Base-by-base conservation (phyloP, 495 filamentous ascomycete species). In the Penicillium maclennaniae region DNA sequence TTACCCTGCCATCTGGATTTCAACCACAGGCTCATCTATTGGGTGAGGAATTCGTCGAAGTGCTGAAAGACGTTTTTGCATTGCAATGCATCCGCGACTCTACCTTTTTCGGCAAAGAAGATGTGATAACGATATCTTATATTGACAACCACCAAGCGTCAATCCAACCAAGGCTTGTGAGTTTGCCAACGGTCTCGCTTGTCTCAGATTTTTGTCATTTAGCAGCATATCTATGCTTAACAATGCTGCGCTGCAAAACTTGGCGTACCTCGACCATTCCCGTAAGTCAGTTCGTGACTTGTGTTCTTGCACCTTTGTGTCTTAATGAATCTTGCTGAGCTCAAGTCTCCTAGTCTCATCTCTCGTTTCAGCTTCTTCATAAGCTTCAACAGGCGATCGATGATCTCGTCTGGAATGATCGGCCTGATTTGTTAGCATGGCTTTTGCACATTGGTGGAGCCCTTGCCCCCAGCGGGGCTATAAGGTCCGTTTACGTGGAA, bases 71-170 rank as follows among this genome's bases (percentile, higher is more conserved):
- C 34, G 53, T 72, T 8, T 43, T 60, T 58, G 67, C 66, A 23
- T 56, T 74, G 51, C 68, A 72, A 54, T 69, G 69, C 46, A 70
- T 70, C 12, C 67, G 69, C 45, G 67, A 73, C 9, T 47, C 55
- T 34, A 27, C 56, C 26, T 40, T 40, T 15, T 53, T 60, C 31
- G 31, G 36, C 4, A 56, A 28, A 4, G 51, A 60, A 17, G 64
- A 72, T 51, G 55, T 50, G 34, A 59, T 67, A 27, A 48, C 51
- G 6, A 70, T 74, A 63, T 56, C 60, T 27, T 58, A 65, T 43
- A 61, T 72, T 55, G 62, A 74, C 51, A 74, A 74, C 45, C 69
- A 74, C 37, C 61, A 61, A 34, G 69, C 69, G 45, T 72, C 68
- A 3, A 69, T 72, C 17, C 66, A 72, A 41, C 72, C 69, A 1